These are phyloP conservation scores for Citrus mangshanensis DNA, from an alignment of 345 rosid species.

Conservation along the genomic window DNA sequence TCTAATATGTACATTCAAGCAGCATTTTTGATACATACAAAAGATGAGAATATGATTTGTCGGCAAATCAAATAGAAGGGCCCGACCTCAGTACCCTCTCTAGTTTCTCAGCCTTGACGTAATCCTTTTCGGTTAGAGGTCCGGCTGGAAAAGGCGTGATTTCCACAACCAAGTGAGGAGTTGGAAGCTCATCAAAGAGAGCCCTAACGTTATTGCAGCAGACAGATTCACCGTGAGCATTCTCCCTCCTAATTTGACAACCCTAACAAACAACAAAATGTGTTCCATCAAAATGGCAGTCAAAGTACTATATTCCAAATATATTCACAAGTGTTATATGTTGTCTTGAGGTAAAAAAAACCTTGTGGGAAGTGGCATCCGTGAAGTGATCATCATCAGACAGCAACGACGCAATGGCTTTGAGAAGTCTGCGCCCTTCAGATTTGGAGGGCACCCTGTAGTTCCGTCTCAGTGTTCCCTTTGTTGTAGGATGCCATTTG, in stretches of 20 bases:
- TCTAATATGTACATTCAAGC: constrained; percentile 42
- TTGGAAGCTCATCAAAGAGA: constrained; percentile 89
- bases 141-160: constrained; percentile 89
- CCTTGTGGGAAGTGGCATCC: constrained; percentile 94
- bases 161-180: constrained; percentile 82
- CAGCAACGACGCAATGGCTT: constrained; percentile 76
- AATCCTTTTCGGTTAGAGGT: constrained; percentile 73
- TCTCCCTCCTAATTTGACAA: constrained; percentile 92
- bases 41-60: neutral
- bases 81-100: constrained; percentile 81
- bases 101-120: constrained; percentile 87
- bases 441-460: constrained; percentile 85
- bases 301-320: neutral
- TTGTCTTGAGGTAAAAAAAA: constrained; percentile 14
- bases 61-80: constrained; percentile 45
- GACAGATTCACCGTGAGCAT: constrained; percentile 92
- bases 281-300: neutral
- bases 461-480: constrained; percentile 85
- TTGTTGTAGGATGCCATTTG: constrained; percentile 95
- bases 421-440: constrained; percentile 79
- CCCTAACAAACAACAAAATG: constrained; percentile 44
- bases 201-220: constrained; percentile 99
- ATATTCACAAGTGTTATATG: neutral
- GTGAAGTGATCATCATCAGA: constrained; percentile 87
- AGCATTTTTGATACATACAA: constrained; percentile 15